Base-by-base conservation (phyloP, 2,329 filamentous ascomycete species). In the Fonsecaea erecta region DNA sequence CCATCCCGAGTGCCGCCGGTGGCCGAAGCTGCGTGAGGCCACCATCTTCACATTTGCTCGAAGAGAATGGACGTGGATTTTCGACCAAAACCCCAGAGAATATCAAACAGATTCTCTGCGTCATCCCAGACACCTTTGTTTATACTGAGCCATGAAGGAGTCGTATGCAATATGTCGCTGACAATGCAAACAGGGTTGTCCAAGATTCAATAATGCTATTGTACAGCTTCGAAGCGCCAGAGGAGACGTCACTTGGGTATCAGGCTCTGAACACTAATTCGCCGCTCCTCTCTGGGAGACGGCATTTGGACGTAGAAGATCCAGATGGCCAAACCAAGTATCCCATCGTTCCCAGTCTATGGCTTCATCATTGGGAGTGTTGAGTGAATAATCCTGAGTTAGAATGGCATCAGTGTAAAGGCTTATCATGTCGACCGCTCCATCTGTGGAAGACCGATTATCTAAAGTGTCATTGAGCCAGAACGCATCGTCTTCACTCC, bases 41-140 rank as follows among this genome's bases (percentile, higher is more conserved):
- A 86, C 86, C 0, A 75, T 88, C 9, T 89, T 89, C 73, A 88
- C 86, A 0, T 89, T 88, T 63, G 87, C 87, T 0, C 78, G 88
- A 5, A 87, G 87, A 0, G 88, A 88, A 68, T 82, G 87, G 48
- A 89, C 89, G 87, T 90, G 87, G 87, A 86, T 34, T 85, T 82
- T 0, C 72, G 86, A 34, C 78, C 89, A 1, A 86, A 86, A 9
- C 88, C 89, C 71, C 79, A 4, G 28, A 8, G 28, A 3, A 30
- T 30, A 30, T 8, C 8, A 8, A 30, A 30, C 3, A 30, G 28
- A 30, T 30, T 30, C 28, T 8, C 8, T 3, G 8, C 28, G 8
- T 30, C 8, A 8, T 30, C 28, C 8, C 28, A 30, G 28, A 30
- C 28, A 30, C 3, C 28, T 8, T 30, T 30, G 8, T 30, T 30